phyloP scores from a whole-genome alignment of 2,329 filamentous ascomycete species.

The Penicillium hordei region DNA sequence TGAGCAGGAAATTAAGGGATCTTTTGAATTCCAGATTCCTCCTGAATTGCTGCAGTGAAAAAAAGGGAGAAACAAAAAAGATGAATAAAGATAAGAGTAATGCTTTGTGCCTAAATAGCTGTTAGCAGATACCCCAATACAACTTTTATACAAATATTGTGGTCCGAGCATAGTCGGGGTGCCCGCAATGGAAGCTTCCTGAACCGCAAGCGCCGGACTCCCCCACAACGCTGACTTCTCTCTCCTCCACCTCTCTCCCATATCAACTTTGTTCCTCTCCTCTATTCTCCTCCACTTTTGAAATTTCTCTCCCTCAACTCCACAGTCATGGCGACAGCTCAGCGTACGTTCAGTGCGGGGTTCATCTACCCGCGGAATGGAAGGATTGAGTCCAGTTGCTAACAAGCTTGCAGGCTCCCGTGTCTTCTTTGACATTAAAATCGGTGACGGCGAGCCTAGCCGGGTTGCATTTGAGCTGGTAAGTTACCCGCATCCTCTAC shows the following conservation, averaged over 20 bases:
- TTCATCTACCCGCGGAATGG: conserved; percentile 16
- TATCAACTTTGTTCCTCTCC: conserved; percentile 7
- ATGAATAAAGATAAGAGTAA: conserved; percentile 11
- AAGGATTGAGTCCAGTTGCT: conserved; percentile 10
- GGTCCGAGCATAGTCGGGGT: conserved; percentile 1
- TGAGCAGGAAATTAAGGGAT: conserved; percentile 14
- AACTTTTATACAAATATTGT: background rate
- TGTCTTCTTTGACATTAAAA: conserved; percentile 90
- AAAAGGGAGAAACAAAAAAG: background rate
- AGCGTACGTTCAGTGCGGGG: conserved; percentile 37
- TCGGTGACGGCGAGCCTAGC: conserved; percentile 71
- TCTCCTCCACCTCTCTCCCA: conserved; percentile 9
- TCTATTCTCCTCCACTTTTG: conserved; percentile 8
- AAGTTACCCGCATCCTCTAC: conserved; percentile 32
- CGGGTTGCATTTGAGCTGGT: conserved; percentile 85
- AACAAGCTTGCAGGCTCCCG: conserved; percentile 50
- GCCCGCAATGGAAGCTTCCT: conserved; percentile 42
- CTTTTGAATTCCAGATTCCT: conserved; percentile 29
- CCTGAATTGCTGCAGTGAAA: conserved; percentile 27
- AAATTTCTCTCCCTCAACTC: conserved; percentile 5
- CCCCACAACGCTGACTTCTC: conserved; percentile 18
- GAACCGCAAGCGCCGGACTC: conserved; percentile 29
- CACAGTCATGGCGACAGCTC: conserved; percentile 35
- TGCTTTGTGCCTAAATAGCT: conserved; percentile 6
- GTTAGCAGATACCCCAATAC: conserved; percentile 9